Conservation (phyloP, 2,329 filamentous ascomycete species). For the Graphium sp. region DNA sequence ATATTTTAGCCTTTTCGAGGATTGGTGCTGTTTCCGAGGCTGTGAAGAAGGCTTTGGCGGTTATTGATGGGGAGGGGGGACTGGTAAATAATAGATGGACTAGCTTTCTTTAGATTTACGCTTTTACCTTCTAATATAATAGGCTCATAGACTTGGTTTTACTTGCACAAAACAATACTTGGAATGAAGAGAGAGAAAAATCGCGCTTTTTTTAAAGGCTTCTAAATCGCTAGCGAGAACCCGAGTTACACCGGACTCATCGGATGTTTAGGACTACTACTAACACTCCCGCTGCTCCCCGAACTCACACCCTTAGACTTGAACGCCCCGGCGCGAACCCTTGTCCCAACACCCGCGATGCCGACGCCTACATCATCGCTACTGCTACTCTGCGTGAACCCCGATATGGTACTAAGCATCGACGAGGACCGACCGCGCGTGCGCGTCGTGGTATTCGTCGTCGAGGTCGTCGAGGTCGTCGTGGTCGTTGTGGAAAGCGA, state of each 20-base stretch:
- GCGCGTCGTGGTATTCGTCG: slow-evolving; percentile 15
- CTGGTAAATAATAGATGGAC: too few species aligned
- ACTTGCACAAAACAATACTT: too few species aligned
- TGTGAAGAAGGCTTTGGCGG: slow-evolving; percentile 11
- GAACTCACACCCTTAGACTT: slow-evolving; percentile 9
- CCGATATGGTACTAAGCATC: slow-evolving; percentile 51
- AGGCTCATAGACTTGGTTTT: too few species aligned
- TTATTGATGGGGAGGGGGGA: too few species aligned
- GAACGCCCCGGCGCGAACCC: slow-evolving; percentile 7
- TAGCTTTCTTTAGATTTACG: too few species aligned
- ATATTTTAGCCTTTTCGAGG: slow-evolving; percentile 23
- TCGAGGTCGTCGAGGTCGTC: too few species aligned
- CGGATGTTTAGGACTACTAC: neutral
- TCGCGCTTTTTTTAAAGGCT: too few species aligned
- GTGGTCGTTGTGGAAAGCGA: neutral
- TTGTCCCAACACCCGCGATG: slow-evolving; percentile 8
- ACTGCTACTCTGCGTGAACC: slow-evolving; percentile 45
- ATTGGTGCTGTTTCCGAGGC: slow-evolving; percentile 10
- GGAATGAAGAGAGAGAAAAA: too few species aligned
- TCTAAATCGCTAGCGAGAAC: too few species aligned
- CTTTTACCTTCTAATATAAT: too few species aligned
- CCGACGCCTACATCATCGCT: slow-evolving; percentile 21
- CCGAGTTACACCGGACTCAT: too few species aligned
- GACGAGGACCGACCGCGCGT: slow-evolving; percentile 43
- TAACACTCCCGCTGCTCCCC: slow-evolving; percentile 4